Conservation (phyloP, 257 asterid species). For the Oldenlandia corymbosa region DNA sequence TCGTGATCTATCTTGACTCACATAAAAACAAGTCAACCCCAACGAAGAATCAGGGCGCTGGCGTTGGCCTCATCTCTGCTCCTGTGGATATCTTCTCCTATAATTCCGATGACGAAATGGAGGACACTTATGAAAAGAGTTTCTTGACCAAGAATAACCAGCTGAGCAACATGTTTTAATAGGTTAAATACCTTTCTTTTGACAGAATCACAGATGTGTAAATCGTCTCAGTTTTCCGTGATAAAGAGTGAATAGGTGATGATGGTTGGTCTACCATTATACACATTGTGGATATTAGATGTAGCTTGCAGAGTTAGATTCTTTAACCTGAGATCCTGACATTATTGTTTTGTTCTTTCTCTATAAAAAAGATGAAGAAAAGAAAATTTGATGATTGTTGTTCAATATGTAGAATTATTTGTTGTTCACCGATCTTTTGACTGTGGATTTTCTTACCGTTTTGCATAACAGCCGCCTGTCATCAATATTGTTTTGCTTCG, state of each 20-base stretch:
- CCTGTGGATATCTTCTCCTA: slow-evolving; percentile 73
- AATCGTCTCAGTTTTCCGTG: too few relatives aligned
- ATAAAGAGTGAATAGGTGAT: too few relatives aligned
- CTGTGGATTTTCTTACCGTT: neutral
- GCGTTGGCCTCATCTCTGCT: slow-evolving; percentile 39
- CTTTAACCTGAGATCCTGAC: slow-evolving; percentile 9
- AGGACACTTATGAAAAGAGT: slow-evolving; percentile 27
- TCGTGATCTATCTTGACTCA: slow-evolving; percentile 75
- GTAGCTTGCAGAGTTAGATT: neutral
- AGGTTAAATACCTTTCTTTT: neutral
- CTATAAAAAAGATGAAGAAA: too few relatives aligned
- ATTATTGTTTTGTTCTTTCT: slow-evolving; percentile 15
- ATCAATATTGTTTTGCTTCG: too few relatives aligned
- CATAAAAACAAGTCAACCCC: slow-evolving; percentile 28
- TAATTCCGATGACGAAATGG: slow-evolving; percentile 46
- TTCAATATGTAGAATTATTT: neutral
- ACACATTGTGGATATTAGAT: neutral
- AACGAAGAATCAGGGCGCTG: slow-evolving; percentile 28
- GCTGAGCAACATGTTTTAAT: slow-evolving; percentile 15
- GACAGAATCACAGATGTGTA: neutral
- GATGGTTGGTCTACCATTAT: neutral
- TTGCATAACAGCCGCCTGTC: neutral
- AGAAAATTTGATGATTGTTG: neutral
- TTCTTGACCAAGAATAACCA: slow-evolving; percentile 31
- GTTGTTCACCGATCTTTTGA: too few relatives aligned